phyloP scores from a whole-genome alignment of 2,329 filamentous ascomycete species.

The Beauveria varroae region DNA sequence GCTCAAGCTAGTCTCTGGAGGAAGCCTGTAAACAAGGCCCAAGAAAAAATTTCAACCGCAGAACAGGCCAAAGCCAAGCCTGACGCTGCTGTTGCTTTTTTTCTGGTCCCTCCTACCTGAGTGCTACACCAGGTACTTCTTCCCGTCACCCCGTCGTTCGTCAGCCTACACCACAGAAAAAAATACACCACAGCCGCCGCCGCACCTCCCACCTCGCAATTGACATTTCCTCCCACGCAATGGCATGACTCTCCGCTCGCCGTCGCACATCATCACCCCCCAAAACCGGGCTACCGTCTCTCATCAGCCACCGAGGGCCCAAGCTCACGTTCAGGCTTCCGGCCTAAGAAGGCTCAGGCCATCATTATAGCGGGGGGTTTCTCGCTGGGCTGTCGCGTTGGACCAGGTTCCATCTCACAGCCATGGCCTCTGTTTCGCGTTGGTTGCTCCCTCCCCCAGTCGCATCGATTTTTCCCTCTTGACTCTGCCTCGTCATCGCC shows the following conservation, averaged over 20 bases:
- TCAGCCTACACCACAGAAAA: slow-evolving; percentile 2
- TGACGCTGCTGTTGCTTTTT: neutral
- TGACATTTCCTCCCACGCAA: slow-evolving; percentile 2
- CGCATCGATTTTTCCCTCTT: slow-evolving; percentile 5
- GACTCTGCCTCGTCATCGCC: neutral
- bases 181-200: slow-evolving; percentile 3
- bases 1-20: neutral
- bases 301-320: slow-evolving; percentile 6
- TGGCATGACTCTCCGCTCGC: slow-evolving; percentile 2
- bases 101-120: neutral
- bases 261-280: slow-evolving; percentile 1
- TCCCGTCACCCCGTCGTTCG: neutral
- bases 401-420: slow-evolving; percentile 9
- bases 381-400: slow-evolving; percentile 9
- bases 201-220: slow-evolving; percentile 5
- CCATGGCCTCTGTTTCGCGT: slow-evolving; percentile 13
- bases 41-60: neutral
- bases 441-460: slow-evolving; percentile 5
- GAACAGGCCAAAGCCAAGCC: neutral
- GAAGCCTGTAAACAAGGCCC: neutral
- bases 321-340: slow-evolving; percentile 9
- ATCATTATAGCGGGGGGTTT: slow-evolving; percentile 11
- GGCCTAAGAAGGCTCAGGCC: slow-evolving; percentile 8
- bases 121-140: neutral
- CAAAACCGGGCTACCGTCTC: neutral